Evolutionary conservation across 106 monocot genomes (phyloP), one percentile per base, ranked within the genome.

Genomic region (Allium sativum): DNA sequence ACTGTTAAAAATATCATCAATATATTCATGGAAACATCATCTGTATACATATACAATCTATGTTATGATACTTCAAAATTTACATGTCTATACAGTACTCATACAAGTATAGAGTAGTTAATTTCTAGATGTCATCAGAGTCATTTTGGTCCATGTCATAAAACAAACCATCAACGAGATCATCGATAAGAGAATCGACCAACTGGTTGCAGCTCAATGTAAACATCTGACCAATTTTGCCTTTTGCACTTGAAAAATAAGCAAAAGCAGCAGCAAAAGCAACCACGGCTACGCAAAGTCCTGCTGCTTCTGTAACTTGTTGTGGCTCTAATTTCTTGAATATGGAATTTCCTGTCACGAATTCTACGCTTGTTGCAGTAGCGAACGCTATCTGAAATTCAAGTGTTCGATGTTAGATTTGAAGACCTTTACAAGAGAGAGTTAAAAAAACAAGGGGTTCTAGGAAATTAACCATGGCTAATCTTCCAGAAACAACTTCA

Each of bases 161-260:
- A 68, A 93, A 93, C 69, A 93, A 56, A 13, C 87, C 92, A 21
- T 93, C 92, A 10, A 98, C 71, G 68, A 98, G 65, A 74, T 84
- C 82, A 72, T 98, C 96, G 69, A 98, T 78, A 57, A 98, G 69
- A 14, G 84, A 77, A 70, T 98, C 96, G 22, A 98, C 96, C 52
- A 98, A 78, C 52, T 64, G 60, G 82, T 75, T 91, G 85, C 88
- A 98, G 19, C 96, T 69, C 14, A 91, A 57, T 9, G 58, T 80
- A 67, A 98, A 66, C 40, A 91, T 85, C 61, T 72, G 65, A 2
- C 87, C 78, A 42, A 98, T 92, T 62, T 78, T 46, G 40, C 48
- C 68, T 15, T 78, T 62, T 4, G 79, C 78, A 40, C 82, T 98
- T 9, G 96, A 76, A 69, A 76, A 73, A 79, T 75, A 82, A 4